Conservation (phyloP, 2,329 filamentous ascomycete genomes). For the Colletotrichum tropicicola region DNA sequence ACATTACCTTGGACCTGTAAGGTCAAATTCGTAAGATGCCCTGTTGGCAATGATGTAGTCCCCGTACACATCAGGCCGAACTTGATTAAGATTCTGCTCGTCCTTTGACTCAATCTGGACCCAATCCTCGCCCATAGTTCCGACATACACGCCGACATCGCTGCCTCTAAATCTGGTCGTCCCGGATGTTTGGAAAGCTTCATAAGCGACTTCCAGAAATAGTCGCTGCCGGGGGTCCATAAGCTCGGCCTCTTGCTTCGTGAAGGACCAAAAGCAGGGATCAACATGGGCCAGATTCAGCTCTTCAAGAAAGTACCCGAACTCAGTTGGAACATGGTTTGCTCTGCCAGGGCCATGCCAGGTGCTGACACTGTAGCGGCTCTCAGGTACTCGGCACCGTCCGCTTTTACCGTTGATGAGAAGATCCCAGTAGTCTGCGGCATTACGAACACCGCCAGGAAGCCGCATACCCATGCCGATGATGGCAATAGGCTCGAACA, state of each 20-base stretch:
- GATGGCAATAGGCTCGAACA: constrained; percentile 40
- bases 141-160: constrained; percentile 40
- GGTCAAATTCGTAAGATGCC: constrained; percentile 41
- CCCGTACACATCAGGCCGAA: constrained; percentile 34
- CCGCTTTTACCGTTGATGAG: constrained; percentile 38
- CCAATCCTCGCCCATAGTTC: constrained; percentile 42
- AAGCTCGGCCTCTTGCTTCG: constrained; percentile 35
- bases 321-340: constrained; percentile 26
- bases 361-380: constrained; percentile 37
- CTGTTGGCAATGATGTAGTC: constrained; percentile 42
- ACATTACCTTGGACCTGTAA: constrained; percentile 42
- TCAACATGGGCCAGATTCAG: constrained; percentile 39
- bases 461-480: constrained; percentile 43
- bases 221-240: constrained; percentile 30
- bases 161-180: constrained; percentile 35
- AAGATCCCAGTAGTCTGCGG: constrained; percentile 41
- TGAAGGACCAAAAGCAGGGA: constrained; percentile 42
- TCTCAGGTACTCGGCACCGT: constrained; percentile 35
- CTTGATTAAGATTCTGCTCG: constrained; percentile 28
- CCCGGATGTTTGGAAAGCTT: constrained; percentile 33
- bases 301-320: constrained; percentile 40
- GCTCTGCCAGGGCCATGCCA: constrained; percentile 32
- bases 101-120: constrained; percentile 31
- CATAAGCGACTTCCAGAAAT: constrained; percentile 29
- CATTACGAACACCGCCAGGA: constrained; percentile 38